phyloP scores from a whole-genome alignment of 805 yeast genomes.

The Kodamaea fukazawae region DNA sequence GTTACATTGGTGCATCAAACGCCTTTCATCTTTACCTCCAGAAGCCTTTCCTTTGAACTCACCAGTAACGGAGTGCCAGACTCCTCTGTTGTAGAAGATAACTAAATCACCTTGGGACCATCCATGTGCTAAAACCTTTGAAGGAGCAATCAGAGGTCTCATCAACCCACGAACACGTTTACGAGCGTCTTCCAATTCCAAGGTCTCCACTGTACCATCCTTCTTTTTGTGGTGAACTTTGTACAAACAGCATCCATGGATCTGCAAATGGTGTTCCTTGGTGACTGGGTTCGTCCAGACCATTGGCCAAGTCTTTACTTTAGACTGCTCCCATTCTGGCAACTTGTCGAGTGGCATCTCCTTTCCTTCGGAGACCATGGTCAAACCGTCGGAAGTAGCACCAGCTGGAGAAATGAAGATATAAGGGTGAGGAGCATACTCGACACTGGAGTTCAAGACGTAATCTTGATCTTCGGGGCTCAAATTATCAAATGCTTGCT shows the following conservation, averaged over 20 bases:
- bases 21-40: conserved; percentile 61
- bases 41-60: conserved; percentile 54
- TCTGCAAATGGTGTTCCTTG: conserved; percentile 76
- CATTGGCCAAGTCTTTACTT: conserved; percentile 75
- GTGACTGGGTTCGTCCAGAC: conserved; percentile 94
- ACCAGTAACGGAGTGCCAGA: conserved; percentile 90
- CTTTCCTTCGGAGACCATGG: conserved; percentile 78
- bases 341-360: conserved; percentile 64
- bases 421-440: conserved; percentile 91
- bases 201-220: conserved; percentile 47
- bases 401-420: conserved; percentile 76
- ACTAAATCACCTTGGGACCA: conserved; percentile 86
- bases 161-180: conserved; percentile 66
- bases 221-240: conserved; percentile 52
- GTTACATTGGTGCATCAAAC: conserved; percentile 93
- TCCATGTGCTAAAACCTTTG: conserved; percentile 71
- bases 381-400: conserved; percentile 83
- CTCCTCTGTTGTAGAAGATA: conserved; percentile 84
- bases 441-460: conserved; percentile 76
- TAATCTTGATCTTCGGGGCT: conserved; percentile 68
- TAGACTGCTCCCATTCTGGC: conserved; percentile 80
- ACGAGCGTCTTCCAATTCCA: conserved; percentile 73
- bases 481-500: conserved; percentile 65
- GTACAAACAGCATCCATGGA: conserved; percentile 84
- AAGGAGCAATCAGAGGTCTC: conserved; percentile 83